Percentiles rank a stretch among this genome's conserved stretches.
These are phyloP conservation scores for Dioszegia crocea DNA, from an alignment of 768 basidiomycete species.

Conservation along the genomic window DNA sequence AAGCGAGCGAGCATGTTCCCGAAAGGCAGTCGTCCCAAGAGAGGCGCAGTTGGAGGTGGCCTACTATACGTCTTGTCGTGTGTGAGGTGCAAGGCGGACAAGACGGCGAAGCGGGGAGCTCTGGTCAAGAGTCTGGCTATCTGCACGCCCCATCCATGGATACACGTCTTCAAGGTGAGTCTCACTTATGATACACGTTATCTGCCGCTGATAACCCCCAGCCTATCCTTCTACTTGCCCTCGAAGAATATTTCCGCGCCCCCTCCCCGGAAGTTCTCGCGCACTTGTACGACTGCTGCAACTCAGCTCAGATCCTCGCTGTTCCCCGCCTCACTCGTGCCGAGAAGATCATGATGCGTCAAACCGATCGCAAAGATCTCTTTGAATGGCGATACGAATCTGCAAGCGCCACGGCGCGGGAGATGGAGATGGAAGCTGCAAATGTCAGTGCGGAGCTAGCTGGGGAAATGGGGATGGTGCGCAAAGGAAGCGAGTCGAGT, in stretches of 20 bases:
- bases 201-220: constrained; percentile 45
- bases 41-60: constrained; percentile 35
- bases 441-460: background rate
- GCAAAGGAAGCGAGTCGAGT: constrained; percentile 1
- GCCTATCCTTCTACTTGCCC: constrained; percentile 87
- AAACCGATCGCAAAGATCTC: constrained; percentile 84
- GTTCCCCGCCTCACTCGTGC: constrained; percentile 71
- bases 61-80: constrained; percentile 84
- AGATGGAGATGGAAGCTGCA: background rate
- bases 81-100: constrained; percentile 87
- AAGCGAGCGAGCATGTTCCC: constrained; percentile 3
- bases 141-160: constrained; percentile 86
- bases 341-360: constrained; percentile 85
- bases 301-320: constrained; percentile 78
- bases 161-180: constrained; percentile 87
- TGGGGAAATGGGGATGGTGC: background rate
- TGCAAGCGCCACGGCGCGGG: constrained; percentile 2
- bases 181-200: background rate
- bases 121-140: constrained; percentile 92
- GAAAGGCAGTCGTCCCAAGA: constrained; percentile 15
- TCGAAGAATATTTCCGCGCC: constrained; percentile 87
- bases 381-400: constrained; percentile 73
- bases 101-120: constrained; percentile 80
- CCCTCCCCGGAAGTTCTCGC: constrained; percentile 87
- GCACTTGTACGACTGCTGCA: constrained; percentile 85